Conservation (phyloP, 2,329 filamentous ascomycete genomes). For the Ophiostoma ips region DNA sequence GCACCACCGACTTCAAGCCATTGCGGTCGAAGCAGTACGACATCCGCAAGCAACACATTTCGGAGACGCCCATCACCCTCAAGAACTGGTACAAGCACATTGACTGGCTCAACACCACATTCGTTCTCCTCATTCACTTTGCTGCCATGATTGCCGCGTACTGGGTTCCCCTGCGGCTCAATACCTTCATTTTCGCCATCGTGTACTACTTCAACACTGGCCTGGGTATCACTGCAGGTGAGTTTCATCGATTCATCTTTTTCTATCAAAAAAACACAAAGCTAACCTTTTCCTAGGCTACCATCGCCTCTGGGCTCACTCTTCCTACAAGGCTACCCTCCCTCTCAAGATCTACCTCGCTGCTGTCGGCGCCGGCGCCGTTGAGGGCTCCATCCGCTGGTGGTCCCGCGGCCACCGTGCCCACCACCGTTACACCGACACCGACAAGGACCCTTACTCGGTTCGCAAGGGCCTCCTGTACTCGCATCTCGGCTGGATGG, state of each 20-base stretch:
- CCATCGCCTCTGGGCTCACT: constrained; percentile 77
- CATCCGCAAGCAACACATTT: constrained; percentile 66
- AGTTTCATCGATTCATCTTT: constrained; percentile 16
- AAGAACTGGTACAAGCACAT: constrained; percentile 84
- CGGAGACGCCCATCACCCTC: constrained; percentile 65
- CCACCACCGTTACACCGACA: constrained; percentile 86
- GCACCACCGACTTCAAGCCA: constrained; percentile 42
- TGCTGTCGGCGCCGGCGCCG: constrained; percentile 66
- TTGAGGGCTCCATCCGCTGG: constrained; percentile 78
- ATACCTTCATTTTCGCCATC: constrained; percentile 61
- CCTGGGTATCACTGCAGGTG: constrained; percentile 66
- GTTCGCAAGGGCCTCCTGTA: constrained; percentile 79
- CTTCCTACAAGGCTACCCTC: constrained; percentile 62
- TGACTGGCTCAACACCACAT: constrained; percentile 79
- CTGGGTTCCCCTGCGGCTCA: constrained; percentile 60
- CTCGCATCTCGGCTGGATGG: constrained; percentile 80
- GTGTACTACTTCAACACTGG: constrained; percentile 75
- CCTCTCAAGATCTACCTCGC: constrained; percentile 74
- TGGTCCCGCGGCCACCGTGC: constrained; percentile 79
- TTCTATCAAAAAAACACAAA: background rate
- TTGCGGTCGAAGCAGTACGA: constrained; percentile 35
- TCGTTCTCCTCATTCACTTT: constrained; percentile 68
- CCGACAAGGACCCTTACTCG: constrained; percentile 82
- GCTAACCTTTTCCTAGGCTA: constrained; percentile 35
- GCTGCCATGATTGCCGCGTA: constrained; percentile 59